These are phyloP conservation scores for Capronia coronata DNA, from an alignment of 2,329 filamentous ascomycete species.

Conservation along the genomic window DNA sequence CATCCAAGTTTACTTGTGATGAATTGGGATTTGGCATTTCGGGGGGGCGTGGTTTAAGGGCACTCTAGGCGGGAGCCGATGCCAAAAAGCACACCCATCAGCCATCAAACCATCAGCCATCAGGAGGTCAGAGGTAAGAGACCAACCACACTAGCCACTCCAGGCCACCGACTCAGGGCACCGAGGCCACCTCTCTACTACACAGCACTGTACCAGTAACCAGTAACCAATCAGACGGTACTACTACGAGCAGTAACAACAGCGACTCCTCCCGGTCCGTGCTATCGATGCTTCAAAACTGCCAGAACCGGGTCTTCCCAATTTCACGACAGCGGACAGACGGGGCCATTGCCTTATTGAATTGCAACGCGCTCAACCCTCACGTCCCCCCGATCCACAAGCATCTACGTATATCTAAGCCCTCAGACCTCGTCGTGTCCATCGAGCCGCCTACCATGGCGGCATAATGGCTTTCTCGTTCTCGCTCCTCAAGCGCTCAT, in stretches of 20 bases:
- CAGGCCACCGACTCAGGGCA: neutral
- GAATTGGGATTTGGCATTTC: no score
- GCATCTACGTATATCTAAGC: conserved; percentile 5
- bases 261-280: neutral
- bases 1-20: no score
- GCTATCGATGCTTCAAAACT: conserved; percentile 10
- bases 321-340: conserved; percentile 6
- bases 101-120: neutral
- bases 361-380: neutral
- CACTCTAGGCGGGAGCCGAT: no score
- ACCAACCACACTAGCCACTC: neutral
- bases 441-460: conserved; percentile 20
- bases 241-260: no score
- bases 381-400: no score
- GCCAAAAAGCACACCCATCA: no score
- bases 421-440: neutral
- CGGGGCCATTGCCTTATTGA: neutral
- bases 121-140: neutral
- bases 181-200: neutral
- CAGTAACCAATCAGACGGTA: no score
- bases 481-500: conserved; percentile 7
- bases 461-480: conserved; percentile 13
- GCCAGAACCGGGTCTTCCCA: conserved; percentile 7
- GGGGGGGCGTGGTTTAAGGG: no score
- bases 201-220: no score